Percentiles rank a stretch among this genome's conserved stretches.
Conservation (phyloP, 352 stramenopile species). For the Phytopythium litorale region DNA sequence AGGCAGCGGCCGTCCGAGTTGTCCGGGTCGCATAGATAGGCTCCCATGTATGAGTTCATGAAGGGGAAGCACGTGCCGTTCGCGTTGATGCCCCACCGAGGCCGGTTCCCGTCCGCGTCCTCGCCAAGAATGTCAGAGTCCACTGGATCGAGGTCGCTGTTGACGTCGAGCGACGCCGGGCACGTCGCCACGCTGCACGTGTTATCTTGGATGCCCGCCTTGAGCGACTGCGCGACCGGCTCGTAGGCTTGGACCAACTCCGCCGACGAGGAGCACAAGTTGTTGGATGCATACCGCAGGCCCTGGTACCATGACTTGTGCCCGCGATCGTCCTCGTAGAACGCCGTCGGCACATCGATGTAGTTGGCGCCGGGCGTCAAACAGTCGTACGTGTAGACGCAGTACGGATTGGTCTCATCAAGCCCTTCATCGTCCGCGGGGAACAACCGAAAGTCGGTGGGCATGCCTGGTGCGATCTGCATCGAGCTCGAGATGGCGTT, state of each 20-base stretch:
- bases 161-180: conserved; percentile 46
- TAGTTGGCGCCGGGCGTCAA: conserved; percentile 35
- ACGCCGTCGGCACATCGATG: conserved; percentile 33
- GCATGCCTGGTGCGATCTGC: conserved; percentile 82
- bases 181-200: conserved; percentile 35
- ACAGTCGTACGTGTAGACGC: conserved; percentile 38
- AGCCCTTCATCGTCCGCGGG: conserved; percentile 20
- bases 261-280: conserved; percentile 31
- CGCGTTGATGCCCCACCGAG: conserved; percentile 52
- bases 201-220: conserved; percentile 48
- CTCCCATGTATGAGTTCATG: conserved; percentile 40
- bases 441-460: conserved; percentile 56
- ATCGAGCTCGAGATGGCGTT: conserved; percentile 83
- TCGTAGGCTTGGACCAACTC: conserved; percentile 39
- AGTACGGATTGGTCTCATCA: conserved; percentile 23
- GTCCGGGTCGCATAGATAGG: conserved; percentile 44
- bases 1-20: conserved; percentile 33
- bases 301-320: conserved; percentile 62
- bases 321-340: conserved; percentile 32
- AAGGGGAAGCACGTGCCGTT: conserved; percentile 49
- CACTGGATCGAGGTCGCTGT: conserved; percentile 36
- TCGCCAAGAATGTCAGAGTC: conserved; percentile 27
- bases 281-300: conserved; percentile 48
- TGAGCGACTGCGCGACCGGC: conserved; percentile 38
- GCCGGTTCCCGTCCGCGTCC: conserved; percentile 20